Percentiles rank a stretch among this genome's conserved stretches.
Evolutionary conservation across 2,329 filamentous ascomycete genomes (phyloP).

Genomic region (Fusarium poae): DNA sequence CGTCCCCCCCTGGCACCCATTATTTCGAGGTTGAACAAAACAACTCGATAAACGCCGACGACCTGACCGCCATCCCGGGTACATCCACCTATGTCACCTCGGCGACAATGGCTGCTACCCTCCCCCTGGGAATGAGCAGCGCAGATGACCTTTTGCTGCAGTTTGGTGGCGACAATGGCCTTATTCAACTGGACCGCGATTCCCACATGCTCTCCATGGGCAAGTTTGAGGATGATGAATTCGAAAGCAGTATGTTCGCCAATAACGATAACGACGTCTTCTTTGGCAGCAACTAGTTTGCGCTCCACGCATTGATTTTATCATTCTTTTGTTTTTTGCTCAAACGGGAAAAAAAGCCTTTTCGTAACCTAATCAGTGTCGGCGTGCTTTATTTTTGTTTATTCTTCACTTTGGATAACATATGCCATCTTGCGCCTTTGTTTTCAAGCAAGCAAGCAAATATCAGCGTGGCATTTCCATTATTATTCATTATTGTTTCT

Average conservation of each 20-base stretch:
- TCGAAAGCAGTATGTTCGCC: conserved; percentile 65
- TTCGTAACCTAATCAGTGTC: conserved; percentile 36
- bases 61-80: conserved; percentile 50
- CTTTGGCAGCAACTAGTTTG: conserved; percentile 57
- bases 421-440: conserved; percentile 8
- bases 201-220: conserved; percentile 63
- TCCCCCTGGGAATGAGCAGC: conserved; percentile 54
- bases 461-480: conserved; percentile 3
- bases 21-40: conserved; percentile 63
- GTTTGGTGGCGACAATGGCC: conserved; percentile 59
- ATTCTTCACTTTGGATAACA: conserved; percentile 21
- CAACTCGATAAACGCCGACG: conserved; percentile 51
- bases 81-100: conserved; percentile 53
- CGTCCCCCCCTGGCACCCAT: conserved; percentile 65
- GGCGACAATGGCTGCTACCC: conserved; percentile 52
- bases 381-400: conserved; percentile 17
- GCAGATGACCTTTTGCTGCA: conserved; percentile 59
- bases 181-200: conserved; percentile 61
- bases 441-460: conserved; percentile 18
- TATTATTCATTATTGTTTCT: neutral
- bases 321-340: conserved; percentile 10
- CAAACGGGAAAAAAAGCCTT: conserved; percentile 28
- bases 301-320: conserved; percentile 8
- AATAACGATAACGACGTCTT: conserved; percentile 65
- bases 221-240: conserved; percentile 69